A percentile compares a stretch with the other conserved stretches of the same genome.
phyloP scores from a whole-genome alignment of 805 yeast species.

The Ogataea neopini region DNA sequence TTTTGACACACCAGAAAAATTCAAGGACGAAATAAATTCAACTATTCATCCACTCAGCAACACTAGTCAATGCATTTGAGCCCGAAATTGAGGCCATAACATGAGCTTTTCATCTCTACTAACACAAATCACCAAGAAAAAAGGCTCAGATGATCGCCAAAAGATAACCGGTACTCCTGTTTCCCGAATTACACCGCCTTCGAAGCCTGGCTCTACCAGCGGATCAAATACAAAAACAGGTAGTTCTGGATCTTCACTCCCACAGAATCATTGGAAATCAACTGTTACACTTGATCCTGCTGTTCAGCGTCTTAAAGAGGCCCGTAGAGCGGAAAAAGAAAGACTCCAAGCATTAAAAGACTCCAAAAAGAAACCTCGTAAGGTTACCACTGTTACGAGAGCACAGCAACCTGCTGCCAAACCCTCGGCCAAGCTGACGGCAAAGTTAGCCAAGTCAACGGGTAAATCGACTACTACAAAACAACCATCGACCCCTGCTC shows the following conservation, averaged over 20 bases:
- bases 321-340: slow-evolving; percentile 57
- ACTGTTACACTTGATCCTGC: slow-evolving; percentile 57
- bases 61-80: not conserved
- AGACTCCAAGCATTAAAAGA: slow-evolving; percentile 36
- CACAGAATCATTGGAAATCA: not conserved
- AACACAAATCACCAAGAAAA: slow-evolving; percentile 33
- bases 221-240: not conserved
- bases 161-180: not conserved
- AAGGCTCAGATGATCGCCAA: slow-evolving; percentile 7
- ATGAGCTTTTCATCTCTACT: slow-evolving; percentile 31
- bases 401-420: too few species aligned
- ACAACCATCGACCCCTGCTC: slow-evolving; percentile 3
- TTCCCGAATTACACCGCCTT: not conserved
- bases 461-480: slow-evolving; percentile 5
- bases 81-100: not conserved
- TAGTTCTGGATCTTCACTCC: not conserved
- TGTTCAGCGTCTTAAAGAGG: slow-evolving; percentile 66
- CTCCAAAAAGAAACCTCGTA: slow-evolving; percentile 20
- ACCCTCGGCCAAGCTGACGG: slow-evolving; percentile 1
- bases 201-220: not conserved
- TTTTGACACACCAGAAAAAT: too few species aligned
- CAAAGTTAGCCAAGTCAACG: too few species aligned
- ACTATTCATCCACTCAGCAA: too few species aligned
- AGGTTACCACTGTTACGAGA: slow-evolving; percentile 5
- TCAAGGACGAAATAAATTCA: too few species aligned